Evolutionary conservation across 768 basidiomycete genomes (phyloP), one percentile per base, ranked within the genome.

Genomic region (Albatrellus ellisii): DNA sequence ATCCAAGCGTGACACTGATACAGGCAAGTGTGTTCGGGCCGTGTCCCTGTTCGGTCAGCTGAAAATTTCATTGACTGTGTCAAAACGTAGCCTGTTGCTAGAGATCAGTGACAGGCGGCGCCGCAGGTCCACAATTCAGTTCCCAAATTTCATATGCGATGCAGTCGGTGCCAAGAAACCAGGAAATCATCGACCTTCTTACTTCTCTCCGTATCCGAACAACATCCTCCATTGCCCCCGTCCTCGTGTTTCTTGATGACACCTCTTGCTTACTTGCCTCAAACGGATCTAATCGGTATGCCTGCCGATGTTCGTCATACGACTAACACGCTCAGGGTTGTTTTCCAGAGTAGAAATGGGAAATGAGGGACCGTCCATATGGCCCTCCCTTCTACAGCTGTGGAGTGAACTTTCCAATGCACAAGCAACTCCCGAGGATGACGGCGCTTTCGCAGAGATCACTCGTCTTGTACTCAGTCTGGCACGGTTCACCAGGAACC

Each of bases 401-500:
- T 88, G 85, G 85, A 58, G 58, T 4, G 28, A 29, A 10, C 34
- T 61, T 4, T 54, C 55, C 12, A 31, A 27, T 6, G 47, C 38
- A 9, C 53, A 54, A 22, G 29, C 44, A n/a, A 26, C 20, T 39
- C 36, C 65, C 65, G 67, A 68, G 47, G 65, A 61, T 24, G 67
- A 68, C 28, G 69, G 70, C 17, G 64, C 63, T 37, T 57, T 67
- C n/a, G 63, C 57, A 24, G 20, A 22, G 15, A 21, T 12, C 35
- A 21, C 20, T 21, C 17, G 12, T 36, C 63, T 59, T 4, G 40
- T 47, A 18, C 26, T 56, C 32, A 53, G 51, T 31, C 21, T 88
- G 17, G 80, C 77, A 6, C 80, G 75, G 53, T 79, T 92, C 54
- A 88, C 85, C 11, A 72, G 91, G 45, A 92, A 95, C 56, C 60